Evolutionary conservation across 495 filamentous ascomycete genomes (phyloP).

Genomic region (Acidiella bohemica): DNA sequence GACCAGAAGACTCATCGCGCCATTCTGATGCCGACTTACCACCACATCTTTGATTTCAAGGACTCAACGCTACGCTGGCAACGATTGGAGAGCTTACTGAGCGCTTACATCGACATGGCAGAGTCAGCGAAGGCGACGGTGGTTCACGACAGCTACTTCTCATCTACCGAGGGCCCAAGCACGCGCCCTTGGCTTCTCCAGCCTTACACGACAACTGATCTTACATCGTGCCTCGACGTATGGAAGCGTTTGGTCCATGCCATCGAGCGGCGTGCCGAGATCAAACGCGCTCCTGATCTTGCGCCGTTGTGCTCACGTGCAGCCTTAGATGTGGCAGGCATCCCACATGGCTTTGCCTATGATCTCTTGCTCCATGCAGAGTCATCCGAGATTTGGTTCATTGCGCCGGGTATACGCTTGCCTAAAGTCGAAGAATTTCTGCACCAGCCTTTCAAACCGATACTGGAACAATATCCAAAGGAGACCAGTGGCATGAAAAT

Average conservation of each 20-base stretch:
- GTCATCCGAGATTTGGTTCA: conserved; percentile 7
- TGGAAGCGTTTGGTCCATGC: conserved; percentile 9
- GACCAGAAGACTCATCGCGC: conserved; percentile 8
- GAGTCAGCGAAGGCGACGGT: conserved; percentile 11
- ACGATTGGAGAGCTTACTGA: conserved; percentile 6
- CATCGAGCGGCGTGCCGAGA: conserved; percentile 4
- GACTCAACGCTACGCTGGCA: conserved; percentile 7
- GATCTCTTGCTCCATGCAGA: conserved; percentile 8
- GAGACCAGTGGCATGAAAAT: conserved; percentile 14
- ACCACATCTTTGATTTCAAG: conserved; percentile 11
- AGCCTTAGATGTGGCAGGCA: conserved; percentile 2
- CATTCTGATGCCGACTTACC: conserved; percentile 14
- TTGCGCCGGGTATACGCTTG: conserved; percentile 13
- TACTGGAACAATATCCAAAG: conserved; percentile 3
- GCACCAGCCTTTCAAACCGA: conserved; percentile 7
- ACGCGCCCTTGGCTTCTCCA: conserved; percentile 9
- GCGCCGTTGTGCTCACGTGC: conserved; percentile 5
- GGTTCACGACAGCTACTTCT: neutral
- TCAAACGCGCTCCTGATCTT: neutral
- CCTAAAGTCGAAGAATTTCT: conserved; percentile 18
- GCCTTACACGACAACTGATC: conserved; percentile 7
- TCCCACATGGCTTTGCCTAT: conserved; percentile 8
- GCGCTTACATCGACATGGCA: conserved; percentile 14
- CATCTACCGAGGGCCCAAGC: neutral
- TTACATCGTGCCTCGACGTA: conserved; percentile 4